Evolutionary conservation across 2,329 filamentous ascomycete genomes (phyloP), one percentile per base, ranked within the genome.

Genomic region (Fusarium globosum): DNA sequence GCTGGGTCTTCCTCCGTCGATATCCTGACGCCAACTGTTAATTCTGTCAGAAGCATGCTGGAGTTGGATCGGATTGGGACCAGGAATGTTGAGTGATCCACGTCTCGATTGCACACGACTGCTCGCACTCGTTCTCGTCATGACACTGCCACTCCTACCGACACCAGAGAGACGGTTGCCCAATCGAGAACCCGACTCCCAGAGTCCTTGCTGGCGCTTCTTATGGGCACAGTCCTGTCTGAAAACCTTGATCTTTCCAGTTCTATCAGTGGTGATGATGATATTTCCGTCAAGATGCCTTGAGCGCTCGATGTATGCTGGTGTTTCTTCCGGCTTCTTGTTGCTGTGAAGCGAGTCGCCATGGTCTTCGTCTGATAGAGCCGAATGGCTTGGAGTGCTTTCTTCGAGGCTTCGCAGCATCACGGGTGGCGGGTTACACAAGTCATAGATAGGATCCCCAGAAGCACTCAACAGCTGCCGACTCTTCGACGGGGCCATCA

Each of bases 341-440:
- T 63, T 68, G 65, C 68, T 67, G 6, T 65, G 81, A 65, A 68
- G 79, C 72, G 67, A 75, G 20, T 76, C 76, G 78, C 83, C 75
- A n/a, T 85, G 78, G 53, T 81, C 79, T 11, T 72, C 77, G 18
- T 84, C 82, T 10, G 81, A 81, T 18, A 84, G 77, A 5, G 80
- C 81, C 5, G 81, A 81, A 64, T 85, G 83, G 62, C 83, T 88
- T 13, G 79, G 79, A 4, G 82, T 83, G 36, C 82, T 83, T 77
- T 96, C 94, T 26, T 92, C 90, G 33, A 91, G 88, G 73, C 92
- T 95, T 69, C 95, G 86, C 23, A 98, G 86, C 12, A 91, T 95
- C 21, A 98, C 91, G 0, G 96, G 95, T 0, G 96, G 96, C 10
- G 96, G 96, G 76, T 98, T 98, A 86, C 96, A 98, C 2, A 98